phyloP scores from a whole-genome alignment of 2,329 filamentous ascomycete species.

The Calonectria naviculata region DNA sequence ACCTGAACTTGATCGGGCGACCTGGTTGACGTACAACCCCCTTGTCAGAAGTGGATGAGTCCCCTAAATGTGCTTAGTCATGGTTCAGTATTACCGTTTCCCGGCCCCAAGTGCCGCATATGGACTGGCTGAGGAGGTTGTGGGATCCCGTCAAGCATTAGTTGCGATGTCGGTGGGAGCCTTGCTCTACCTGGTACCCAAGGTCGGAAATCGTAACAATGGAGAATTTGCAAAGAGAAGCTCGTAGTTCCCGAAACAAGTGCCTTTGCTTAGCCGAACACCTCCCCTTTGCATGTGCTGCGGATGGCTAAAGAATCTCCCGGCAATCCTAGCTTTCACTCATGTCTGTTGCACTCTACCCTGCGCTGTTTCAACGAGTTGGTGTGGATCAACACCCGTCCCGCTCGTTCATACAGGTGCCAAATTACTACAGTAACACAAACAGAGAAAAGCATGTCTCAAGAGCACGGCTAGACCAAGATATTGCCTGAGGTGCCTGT shows the following conservation, averaged over 20 bases:
- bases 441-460: neutral
- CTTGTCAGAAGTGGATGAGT: neutral
- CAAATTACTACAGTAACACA: neutral
- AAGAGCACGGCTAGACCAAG: neutral
- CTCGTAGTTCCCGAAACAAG: neutral
- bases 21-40: neutral
- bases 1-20: neutral
- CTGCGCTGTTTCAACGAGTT: neutral
- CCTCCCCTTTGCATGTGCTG: neutral
- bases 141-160: neutral
- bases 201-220: neutral
- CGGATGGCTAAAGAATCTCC: neutral
- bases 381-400: neutral
- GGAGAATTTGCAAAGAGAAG: neutral
- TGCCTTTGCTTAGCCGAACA: neutral
- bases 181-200: neutral
- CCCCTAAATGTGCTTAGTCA: neutral
- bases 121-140: neutral
- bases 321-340: neutral
- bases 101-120: slow-evolving; percentile 17
- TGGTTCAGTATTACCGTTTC: neutral
- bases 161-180: neutral
- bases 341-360: neutral
- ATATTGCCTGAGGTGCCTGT: too few relatives aligned
- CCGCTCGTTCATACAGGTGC: neutral